Evolutionary conservation across 495 filamentous ascomycete genomes (phyloP), one percentile per base, ranked within the genome.

Genomic region (Lasiosphaeria ovina): DNA sequence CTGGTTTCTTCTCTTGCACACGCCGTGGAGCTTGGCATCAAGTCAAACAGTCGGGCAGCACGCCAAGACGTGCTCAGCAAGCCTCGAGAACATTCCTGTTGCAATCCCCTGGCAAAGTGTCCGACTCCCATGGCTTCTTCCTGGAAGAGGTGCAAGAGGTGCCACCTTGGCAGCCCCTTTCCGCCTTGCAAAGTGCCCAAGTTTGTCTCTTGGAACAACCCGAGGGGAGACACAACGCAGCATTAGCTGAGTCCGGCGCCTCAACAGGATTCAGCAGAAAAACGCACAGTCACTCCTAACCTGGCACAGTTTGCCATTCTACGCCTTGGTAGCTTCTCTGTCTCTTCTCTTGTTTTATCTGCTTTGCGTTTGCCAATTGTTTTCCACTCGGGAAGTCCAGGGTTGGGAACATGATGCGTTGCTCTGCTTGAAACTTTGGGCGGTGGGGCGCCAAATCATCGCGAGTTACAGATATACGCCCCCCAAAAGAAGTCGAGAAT

Each of bases 21-120:
- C 12, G 12, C 38, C 12, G 44, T 47, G 44, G 44, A 47, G 31
- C 51, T 53, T 53, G 51, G 51, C 31, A 53, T 36, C 33, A 4
- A 14, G 12, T 47, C 44, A 11, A 9, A n/a, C 44, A n/a, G 12
- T 47, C 16, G 12, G 44, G 44, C 44, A 47, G 12, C 12, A 5
- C 11, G 8, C 16, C 16, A 47, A n/a, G 12, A 5, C 44, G 44
- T n/a, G 24, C 16, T n/a, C 44, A 47, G 16, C 44, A n/a, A 47
- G 44, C 16, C 44, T 7, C 44, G 12, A 47, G 44, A 47, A 47
- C 44, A 47, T 47, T 47, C 44, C 44, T 47, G 44, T 47, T 14
- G 12, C 44, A 47, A 5, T n/a, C 11, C 44, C 44, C 6, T 14
- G 12, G 44, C 7, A 8, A 42, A 42, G 38, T 9, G 8, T 42